A percentile compares a stretch with the other conserved stretches of the same genome.
phyloP scores from a whole-genome alignment of 108 stramenopile genomes.

The Poteriospumella lacustris region DNA sequence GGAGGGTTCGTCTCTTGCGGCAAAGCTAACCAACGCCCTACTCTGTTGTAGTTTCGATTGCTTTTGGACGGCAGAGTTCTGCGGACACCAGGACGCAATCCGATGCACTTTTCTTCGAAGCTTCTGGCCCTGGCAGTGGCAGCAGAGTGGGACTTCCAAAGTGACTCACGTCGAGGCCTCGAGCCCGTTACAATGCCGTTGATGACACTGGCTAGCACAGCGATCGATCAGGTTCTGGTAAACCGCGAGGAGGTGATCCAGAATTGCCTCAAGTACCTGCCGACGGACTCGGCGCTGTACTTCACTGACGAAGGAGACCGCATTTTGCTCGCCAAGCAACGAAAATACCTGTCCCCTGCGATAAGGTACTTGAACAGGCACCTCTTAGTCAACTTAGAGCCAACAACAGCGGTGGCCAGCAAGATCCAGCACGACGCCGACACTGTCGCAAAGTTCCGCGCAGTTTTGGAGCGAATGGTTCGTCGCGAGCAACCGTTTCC shows the following conservation, averaged over 20 bases:
- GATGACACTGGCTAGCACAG: conserved; percentile 70
- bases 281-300: conserved; percentile 18
- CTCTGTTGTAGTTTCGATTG: background rate
- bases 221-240: conserved; percentile 65
- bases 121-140: conserved; percentile 74
- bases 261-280: conserved; percentile 26
- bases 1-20: background rate
- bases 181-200: conserved; percentile 90
- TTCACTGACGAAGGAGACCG: conserved; percentile 28
- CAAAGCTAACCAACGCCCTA: background rate
- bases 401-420: background rate
- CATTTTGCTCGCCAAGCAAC: conserved; percentile 21
- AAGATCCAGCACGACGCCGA: conserved; percentile 55
- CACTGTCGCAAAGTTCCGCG: conserved; percentile 53
- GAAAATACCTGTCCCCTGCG: conserved; percentile 20
- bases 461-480: conserved; percentile 54
- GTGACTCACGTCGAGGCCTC: conserved; percentile 44
- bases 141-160: conserved; percentile 86
- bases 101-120: conserved; percentile 65
- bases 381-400: conserved; percentile 2
- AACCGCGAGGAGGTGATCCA: conserved; percentile 32
- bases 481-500: no score
- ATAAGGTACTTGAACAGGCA: conserved; percentile 21
- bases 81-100: conserved; percentile 68
- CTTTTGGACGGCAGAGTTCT: conserved; percentile 68